Conservation (phyloP, 805 yeast genomes). For the Cyberlindnera meyerae region DNA sequence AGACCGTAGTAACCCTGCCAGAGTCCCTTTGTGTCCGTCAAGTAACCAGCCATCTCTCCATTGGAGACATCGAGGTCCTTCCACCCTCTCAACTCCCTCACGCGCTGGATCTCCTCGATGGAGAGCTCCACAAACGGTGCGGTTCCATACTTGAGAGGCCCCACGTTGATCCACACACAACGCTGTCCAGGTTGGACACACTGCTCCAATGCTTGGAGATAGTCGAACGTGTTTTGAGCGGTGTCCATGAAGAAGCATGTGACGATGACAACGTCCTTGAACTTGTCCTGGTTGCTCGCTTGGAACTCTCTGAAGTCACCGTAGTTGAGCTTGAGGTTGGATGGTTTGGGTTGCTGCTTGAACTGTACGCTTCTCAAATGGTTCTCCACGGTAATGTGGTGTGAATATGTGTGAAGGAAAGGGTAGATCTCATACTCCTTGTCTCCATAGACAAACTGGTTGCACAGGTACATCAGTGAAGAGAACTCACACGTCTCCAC, state of each 20-base stretch:
- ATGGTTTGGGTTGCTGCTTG: slow-evolving; percentile 36
- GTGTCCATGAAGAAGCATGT: slow-evolving; percentile 86
- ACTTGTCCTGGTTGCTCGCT: slow-evolving; percentile 24
- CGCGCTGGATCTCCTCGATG: slow-evolving; percentile 56
- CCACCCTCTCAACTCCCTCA: slow-evolving; percentile 66
- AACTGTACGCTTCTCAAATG: slow-evolving; percentile 46
- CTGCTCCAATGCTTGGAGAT: slow-evolving; percentile 58
- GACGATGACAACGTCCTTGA: slow-evolving; percentile 50
- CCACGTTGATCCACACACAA: slow-evolving; percentile 82
- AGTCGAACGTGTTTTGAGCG: slow-evolving; percentile 78
- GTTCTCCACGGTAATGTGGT: slow-evolving; percentile 43
- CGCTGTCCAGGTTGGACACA: slow-evolving; percentile 36
- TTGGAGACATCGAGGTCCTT: slow-evolving; percentile 33
- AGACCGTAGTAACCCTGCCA: slow-evolving; percentile 80
- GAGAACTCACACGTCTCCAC: slow-evolving; percentile 78
- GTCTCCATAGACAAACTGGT: slow-evolving; percentile 46
- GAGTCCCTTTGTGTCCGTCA: slow-evolving; percentile 59
- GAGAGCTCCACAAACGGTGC: slow-evolving; percentile 74
- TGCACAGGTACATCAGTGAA: slow-evolving; percentile 67
- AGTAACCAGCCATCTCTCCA: slow-evolving; percentile 48
- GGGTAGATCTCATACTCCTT: slow-evolving; percentile 35
- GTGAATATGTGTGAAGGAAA: slow-evolving; percentile 61
- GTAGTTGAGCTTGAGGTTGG: slow-evolving; percentile 41
- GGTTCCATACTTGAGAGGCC: slow-evolving; percentile 90
- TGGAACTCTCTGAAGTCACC: slow-evolving; percentile 63